These are phyloP conservation scores for Penicillium sp. DNA, from an alignment of 2,329 filamentous ascomycete genomes.

Conservation along the genomic window DNA sequence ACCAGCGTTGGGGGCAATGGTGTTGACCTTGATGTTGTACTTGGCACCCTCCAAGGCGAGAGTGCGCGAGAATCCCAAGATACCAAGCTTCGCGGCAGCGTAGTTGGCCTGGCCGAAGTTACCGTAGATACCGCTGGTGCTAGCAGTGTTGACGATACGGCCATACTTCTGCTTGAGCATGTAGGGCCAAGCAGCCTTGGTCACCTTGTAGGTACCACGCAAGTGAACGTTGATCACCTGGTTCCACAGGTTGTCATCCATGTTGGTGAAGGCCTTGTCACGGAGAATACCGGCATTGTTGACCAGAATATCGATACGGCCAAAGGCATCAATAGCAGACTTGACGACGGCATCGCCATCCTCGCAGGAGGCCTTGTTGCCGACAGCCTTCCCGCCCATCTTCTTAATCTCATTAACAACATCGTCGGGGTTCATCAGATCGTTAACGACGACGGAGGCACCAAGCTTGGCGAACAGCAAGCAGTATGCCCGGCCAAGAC, in stretches of 20 bases:
- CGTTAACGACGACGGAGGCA: conserved; percentile 88
- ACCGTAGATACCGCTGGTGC: conserved; percentile 95
- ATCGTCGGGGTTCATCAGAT: conserved; percentile 85
- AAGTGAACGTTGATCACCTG: conserved; percentile 90
- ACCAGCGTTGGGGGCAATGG: conserved; percentile 94
- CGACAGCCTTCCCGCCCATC: conserved; percentile 81
- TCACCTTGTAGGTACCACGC: conserved; percentile 91
- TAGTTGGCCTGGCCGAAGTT: conserved; percentile 99
- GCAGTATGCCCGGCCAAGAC: conserved; percentile 87
- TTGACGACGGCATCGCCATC: conserved; percentile 91
- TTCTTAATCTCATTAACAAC: conserved; percentile 92
- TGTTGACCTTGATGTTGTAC: conserved; percentile 98
- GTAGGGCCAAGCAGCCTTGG: conserved; percentile 96
- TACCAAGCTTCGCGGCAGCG: conserved; percentile 84
- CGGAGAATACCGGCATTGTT: conserved; percentile 98
- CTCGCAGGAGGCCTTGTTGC: conserved; percentile 89
- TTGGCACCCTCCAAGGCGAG: conserved; percentile 90
- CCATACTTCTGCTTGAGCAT: conserved; percentile 99
- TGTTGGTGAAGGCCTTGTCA: conserved; percentile 97
- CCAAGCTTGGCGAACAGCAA: conserved; percentile 83
- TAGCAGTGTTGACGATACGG: conserved; percentile 93
- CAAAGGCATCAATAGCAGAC: conserved; percentile 87
- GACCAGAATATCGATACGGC: conserved; percentile 89
- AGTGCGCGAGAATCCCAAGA: conserved; percentile 90
- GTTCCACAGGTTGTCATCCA: conserved; percentile 93